Percentiles rank a stretch among this genome's conserved stretches.
Conservation (phyloP, 768 basidiomycete genomes). For the Saitozyma podzolica region DNA sequence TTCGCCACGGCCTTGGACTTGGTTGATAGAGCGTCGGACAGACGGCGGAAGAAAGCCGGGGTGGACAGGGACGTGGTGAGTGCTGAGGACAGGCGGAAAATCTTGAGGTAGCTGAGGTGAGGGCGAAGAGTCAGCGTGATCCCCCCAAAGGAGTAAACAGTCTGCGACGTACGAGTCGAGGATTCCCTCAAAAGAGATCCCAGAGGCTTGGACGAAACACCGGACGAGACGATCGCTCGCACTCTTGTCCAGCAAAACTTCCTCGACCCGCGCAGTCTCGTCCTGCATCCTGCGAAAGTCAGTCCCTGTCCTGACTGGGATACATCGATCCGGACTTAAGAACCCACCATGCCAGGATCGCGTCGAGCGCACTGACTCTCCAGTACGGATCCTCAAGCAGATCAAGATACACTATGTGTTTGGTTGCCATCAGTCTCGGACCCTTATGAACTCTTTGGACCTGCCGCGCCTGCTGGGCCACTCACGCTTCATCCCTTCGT, state of each 20-base stretch:
- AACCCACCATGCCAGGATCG: constrained; percentile 81
- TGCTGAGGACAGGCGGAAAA: constrained; percentile 73
- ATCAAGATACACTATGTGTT: constrained; percentile 47
- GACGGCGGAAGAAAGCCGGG: constrained; percentile 79
- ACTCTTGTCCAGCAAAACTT: constrained; percentile 77
- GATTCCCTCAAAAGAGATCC: constrained; percentile 48
- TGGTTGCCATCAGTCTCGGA: neutral
- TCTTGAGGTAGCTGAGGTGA: constrained; percentile 66
- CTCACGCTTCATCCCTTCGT: constrained; percentile 69
- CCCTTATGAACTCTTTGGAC: neutral
- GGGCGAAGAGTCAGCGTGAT: neutral
- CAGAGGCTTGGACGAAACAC: constrained; percentile 57
- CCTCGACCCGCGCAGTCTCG: constrained; percentile 90
- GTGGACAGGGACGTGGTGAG: constrained; percentile 77
- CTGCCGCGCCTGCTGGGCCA: neutral
- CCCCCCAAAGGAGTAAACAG: neutral
- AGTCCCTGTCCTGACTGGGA: constrained; percentile 1
- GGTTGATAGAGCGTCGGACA: constrained; percentile 71
- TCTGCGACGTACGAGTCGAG: constrained; percentile 45
- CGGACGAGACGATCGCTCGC: constrained; percentile 85
- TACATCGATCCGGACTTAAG: neutral
- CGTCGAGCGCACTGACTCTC: constrained; percentile 62
- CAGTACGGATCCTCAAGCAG: constrained; percentile 51
- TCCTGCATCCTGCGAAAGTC: constrained; percentile 74
- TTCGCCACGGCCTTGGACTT: constrained; percentile 81